Conservation (phyloP, 108 stramenopile genomes). For the Cylindrotheca closterium region DNA sequence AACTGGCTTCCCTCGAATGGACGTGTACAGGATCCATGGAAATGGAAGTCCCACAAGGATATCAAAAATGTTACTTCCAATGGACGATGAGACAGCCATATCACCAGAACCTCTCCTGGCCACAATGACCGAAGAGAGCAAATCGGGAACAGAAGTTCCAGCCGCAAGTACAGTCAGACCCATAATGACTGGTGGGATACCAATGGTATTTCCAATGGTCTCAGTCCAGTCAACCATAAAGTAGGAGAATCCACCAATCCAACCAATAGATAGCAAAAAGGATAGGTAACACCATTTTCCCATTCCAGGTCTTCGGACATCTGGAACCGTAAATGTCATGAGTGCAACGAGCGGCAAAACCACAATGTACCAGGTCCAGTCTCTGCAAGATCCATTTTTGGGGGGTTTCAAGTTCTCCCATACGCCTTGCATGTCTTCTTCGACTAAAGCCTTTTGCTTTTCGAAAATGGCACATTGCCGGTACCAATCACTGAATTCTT, state of each 20-base stretch:
- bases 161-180: slow-evolving; percentile 83
- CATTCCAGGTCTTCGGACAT: slow-evolving; percentile 66
- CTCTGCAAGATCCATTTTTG: slow-evolving; percentile 27
- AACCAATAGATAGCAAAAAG: slow-evolving; percentile 73
- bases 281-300: slow-evolving; percentile 81
- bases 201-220: slow-evolving; percentile 75
- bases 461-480: slow-evolving; percentile 56
- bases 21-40: slow-evolving; percentile 73
- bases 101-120: slow-evolving; percentile 82
- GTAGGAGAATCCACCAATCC: slow-evolving; percentile 85
- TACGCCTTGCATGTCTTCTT: slow-evolving; percentile 62
- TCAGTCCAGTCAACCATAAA: slow-evolving; percentile 88
- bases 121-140: slow-evolving; percentile 81
- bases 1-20: neutral
- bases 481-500: slow-evolving; percentile 80
- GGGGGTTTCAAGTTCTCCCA: slow-evolving; percentile 57
- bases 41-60: slow-evolving; percentile 78
- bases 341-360: slow-evolving; percentile 60
- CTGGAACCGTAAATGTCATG: slow-evolving; percentile 75
- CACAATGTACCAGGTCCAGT: slow-evolving; percentile 55
- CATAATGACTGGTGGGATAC: slow-evolving; percentile 77
- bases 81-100: slow-evolving; percentile 83
- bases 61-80: slow-evolving; percentile 87
- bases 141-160: slow-evolving; percentile 84
- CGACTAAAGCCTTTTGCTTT: slow-evolving; percentile 50